Evolutionary conservation across 2,329 filamentous ascomycete genomes (phyloP).

Genomic region (Pestalotiopsis sp.): DNA sequence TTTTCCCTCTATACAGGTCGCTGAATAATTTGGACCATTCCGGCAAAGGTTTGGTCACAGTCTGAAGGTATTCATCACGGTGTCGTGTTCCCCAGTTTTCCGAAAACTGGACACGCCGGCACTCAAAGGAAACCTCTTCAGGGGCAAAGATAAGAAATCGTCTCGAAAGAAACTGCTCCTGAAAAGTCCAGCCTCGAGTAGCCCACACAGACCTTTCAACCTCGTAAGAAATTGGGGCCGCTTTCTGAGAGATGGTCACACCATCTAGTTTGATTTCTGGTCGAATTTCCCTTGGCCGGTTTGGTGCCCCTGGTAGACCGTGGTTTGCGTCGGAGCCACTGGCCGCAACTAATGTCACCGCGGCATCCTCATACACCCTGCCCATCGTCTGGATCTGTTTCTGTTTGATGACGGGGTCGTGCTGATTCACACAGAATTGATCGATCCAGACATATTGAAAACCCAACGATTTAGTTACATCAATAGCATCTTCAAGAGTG

Average conservation of each 20-base stretch:
- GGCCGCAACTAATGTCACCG: background rate
- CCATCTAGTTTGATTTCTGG: background rate
- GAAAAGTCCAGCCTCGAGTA: background rate
- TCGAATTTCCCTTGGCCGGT: background rate
- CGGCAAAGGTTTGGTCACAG: too few relatives aligned
- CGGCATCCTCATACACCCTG: background rate
- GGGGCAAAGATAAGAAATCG: background rate
- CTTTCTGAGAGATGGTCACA: background rate
- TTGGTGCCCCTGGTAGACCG: background rate
- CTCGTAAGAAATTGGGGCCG: accelerated
- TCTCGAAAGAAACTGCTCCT: background rate
- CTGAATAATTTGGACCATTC: too few relatives aligned
- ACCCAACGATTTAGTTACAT: background rate
- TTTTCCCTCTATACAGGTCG: too few relatives aligned
- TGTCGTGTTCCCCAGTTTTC: background rate
- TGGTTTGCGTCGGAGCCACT: background rate
- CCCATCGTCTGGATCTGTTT: background rate
- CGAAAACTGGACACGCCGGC: background rate
- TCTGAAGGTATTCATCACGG: too few relatives aligned
- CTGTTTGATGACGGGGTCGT: background rate
- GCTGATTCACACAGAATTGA: background rate
- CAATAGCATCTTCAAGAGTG: background rate
- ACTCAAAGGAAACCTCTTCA: background rate
- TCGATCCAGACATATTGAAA: background rate
- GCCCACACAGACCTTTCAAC: background rate